Percentiles rank a stretch among this genome's conserved stretches.
phyloP scores from a whole-genome alignment of 768 basidiomycete genomes.

The Antrodiella citrinella region DNA sequence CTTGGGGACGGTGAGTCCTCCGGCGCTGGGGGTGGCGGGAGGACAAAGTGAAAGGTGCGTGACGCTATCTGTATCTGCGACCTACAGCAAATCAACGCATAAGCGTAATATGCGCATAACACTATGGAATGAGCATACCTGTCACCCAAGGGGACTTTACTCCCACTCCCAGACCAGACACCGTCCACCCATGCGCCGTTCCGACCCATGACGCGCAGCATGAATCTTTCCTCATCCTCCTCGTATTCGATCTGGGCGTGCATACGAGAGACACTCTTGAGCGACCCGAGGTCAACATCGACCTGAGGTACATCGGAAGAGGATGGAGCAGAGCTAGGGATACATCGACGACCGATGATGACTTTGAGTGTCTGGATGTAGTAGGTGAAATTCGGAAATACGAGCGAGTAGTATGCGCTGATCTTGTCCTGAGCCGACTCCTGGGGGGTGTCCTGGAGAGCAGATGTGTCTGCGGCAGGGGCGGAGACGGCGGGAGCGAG shows the following conservation, averaged over 20 bases:
- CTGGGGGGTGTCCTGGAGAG: slow-evolving; percentile 5
- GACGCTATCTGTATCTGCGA: slow-evolving; percentile 97
- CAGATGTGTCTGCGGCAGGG: slow-evolving; percentile 12
- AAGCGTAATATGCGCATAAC: slow-evolving; percentile 14
- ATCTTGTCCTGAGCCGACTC: slow-evolving; percentile 59
- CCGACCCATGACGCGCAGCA: slow-evolving; percentile 86
- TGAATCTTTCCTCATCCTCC: slow-evolving; percentile 81
- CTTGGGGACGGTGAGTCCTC: slow-evolving; percentile 79
- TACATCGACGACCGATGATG: slow-evolving; percentile 87
- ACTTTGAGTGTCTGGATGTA: slow-evolving; percentile 94
- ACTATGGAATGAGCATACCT: slow-evolving; percentile 40
- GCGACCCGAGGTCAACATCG: slow-evolving; percentile 88
- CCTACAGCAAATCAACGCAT: slow-evolving; percentile 41
- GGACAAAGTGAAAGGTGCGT: slow-evolving; percentile 92
- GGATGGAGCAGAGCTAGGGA: slow-evolving; percentile 50
- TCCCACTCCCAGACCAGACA: slow-evolving; percentile 87
- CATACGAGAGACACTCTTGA: slow-evolving; percentile 95
- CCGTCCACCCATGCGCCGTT: slow-evolving; percentile 99
- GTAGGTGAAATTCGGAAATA: slow-evolving; percentile 92
- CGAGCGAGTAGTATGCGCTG: slow-evolving; percentile 88
- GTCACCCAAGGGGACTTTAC: slow-evolving; percentile 76
- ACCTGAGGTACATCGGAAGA: slow-evolving; percentile 51
- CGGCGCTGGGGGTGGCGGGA: slow-evolving; percentile 80
- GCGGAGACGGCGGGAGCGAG: slow-evolving; percentile 22
- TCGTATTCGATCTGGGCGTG: slow-evolving; percentile 96